Conservation (phyloP, 2,329 filamentous ascomycete genomes). For the Diaporthe citri region DNA sequence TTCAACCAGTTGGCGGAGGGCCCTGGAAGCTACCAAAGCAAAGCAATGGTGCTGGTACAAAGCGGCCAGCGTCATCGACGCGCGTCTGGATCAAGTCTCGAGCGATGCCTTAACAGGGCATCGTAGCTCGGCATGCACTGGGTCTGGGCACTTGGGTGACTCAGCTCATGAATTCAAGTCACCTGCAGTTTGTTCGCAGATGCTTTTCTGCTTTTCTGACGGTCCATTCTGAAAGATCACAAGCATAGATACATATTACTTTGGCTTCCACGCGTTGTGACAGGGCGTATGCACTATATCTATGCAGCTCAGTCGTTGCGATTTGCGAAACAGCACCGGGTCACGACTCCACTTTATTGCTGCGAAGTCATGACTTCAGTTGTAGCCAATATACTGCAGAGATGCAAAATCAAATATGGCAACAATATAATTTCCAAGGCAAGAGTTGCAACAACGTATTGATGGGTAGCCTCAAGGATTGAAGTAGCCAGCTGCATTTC, state of each 20-base stretch:
- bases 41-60: constrained; percentile 27
- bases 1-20: constrained; percentile 44
- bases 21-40: constrained; percentile 38
- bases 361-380: background rate
- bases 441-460: background rate
- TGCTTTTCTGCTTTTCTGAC: background rate
- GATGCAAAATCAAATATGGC: no score
- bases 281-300: background rate
- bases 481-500: no score
- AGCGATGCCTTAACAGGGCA: background rate
- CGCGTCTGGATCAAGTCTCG: constrained; percentile 37
- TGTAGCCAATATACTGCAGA: no score
- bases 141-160: background rate
- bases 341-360: background rate
- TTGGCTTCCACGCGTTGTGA: background rate
- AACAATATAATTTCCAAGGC: no score
- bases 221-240: no score
- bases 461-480: background rate
- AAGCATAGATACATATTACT: no score
- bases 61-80: constrained; percentile 23
- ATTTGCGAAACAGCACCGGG: no score
- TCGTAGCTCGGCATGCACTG: background rate
- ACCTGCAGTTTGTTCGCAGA: background rate
- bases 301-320: background rate
- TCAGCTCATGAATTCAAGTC: background rate